A percentile compares a stretch with the other conserved stretches of the same genome.
Evolutionary conservation across 805 yeast species (phyloP).

Genomic region (Cyberlindnera sargentensis): DNA sequence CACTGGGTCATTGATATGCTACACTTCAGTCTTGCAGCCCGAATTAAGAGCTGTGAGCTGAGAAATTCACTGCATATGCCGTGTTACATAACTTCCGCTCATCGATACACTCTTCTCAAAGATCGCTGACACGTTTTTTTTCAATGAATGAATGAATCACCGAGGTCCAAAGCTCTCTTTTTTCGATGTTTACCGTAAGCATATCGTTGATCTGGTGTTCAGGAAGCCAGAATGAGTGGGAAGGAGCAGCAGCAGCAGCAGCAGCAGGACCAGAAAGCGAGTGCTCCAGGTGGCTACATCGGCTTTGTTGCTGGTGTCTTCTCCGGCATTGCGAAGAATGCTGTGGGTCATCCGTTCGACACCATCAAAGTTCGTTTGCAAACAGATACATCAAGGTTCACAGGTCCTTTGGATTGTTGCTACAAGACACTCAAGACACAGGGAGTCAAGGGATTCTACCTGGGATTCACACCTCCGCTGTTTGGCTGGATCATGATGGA

Average conservation of each 20-base stretch:
- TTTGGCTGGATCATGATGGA: constrained; percentile 95
- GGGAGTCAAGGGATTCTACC: constrained; percentile 73
- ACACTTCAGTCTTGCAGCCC: too few relatives aligned
- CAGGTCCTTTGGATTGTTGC: constrained; percentile 79
- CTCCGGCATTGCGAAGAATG: constrained; percentile 80
- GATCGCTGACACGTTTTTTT: too few relatives aligned
- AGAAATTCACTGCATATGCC: too few relatives aligned
- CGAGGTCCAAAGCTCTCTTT: too few relatives aligned
- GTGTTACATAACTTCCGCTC: too few relatives aligned
- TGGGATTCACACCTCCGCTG: constrained; percentile 90
- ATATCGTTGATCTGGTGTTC: too few relatives aligned
- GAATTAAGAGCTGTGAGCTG: too few relatives aligned
- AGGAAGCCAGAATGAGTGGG: too few relatives aligned
- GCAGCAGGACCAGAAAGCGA: not conserved
- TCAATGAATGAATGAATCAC: too few relatives aligned
- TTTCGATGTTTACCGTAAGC: too few relatives aligned
- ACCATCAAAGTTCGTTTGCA: constrained; percentile 84
- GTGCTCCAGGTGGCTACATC: constrained; percentile 29
- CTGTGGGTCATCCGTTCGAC: constrained; percentile 92
- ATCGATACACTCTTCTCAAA: too few relatives aligned
- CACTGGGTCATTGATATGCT: too few relatives aligned
- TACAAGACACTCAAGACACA: constrained; percentile 64
- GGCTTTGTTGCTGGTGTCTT: constrained; percentile 89
- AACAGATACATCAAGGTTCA: constrained; percentile 64
- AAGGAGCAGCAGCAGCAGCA: not conserved